phyloP scores from a whole-genome alignment of 2,329 filamentous ascomycete species.

The Alternaria tenuissima region DNA sequence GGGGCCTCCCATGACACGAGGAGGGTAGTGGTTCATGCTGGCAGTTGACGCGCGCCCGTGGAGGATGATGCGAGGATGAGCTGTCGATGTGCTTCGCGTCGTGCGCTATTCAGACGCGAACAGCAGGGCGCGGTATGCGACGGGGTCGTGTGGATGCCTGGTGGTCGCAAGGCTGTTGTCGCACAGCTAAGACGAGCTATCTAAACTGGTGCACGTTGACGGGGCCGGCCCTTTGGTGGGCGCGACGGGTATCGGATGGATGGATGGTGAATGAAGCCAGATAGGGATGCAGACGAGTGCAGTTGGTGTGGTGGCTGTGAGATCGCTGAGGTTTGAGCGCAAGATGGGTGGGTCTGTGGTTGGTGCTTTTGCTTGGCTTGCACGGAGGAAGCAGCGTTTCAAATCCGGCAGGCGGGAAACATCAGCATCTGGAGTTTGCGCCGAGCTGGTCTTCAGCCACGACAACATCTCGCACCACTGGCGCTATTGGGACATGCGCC shows the following conservation, averaged over 20 bases:
- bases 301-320: conserved; percentile 18
- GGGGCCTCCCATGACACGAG: conserved; percentile 77
- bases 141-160: conserved; percentile 22
- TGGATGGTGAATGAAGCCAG: conserved; percentile 16
- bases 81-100: conserved; percentile 4
- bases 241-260: conserved; percentile 33
- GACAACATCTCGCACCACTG: not conserved
- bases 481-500: not conserved
- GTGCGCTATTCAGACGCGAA: conserved; percentile 16
- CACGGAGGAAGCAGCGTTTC: conserved; percentile 18
- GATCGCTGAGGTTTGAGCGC: conserved; percentile 28
- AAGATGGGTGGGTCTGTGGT: conserved; percentile 25
- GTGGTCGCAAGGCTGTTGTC: conserved; percentile 29
- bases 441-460: not conserved
- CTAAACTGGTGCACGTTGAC: conserved; percentile 13
- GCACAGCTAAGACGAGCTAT: conserved; percentile 25
- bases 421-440: not conserved
- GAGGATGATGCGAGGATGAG: not conserved
- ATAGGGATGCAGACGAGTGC: conserved; percentile 18
- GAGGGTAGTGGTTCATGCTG: conserved; percentile 77
- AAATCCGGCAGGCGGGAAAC: conserved; percentile 14
- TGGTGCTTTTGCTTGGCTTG: conserved; percentile 22
- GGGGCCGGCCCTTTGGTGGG: conserved; percentile 33
- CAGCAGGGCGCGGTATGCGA: conserved; percentile 25
- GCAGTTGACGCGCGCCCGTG: conserved; percentile 8